Evolutionary conservation across 179 eudicot species (phyloP), one percentile per base, ranked within the genome.

Genomic region (Silene coronaria): DNA sequence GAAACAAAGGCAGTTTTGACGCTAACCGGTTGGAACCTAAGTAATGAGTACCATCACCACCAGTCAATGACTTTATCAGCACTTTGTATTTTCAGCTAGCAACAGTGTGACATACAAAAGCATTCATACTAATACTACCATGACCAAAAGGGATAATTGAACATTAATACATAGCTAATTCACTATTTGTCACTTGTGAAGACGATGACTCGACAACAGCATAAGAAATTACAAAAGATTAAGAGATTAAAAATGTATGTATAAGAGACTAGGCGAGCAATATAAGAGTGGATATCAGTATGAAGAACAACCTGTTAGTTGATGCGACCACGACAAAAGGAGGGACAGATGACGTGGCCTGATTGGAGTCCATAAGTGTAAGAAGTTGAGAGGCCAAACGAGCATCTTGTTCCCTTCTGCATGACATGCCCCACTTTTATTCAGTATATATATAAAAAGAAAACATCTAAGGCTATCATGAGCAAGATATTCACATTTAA

Each of bases 291-390:
- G 46, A 65, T 59, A 55, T 45, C 42, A 60, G 51, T 32, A 55
- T 53, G 71, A 38, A 21, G 77, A 58, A 38, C 6, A 75, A 94
- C 97, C 99, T 92, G 83, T 92, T 90, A 75, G 99, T 94, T 80
- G 99, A 92, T 83, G 96, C 99, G 65, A 95, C 95, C 71, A 95
- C 99, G 70, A 90, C 96, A 82, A 89, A 89, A 82, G 86, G 84
- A 12, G 88, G 88, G 62, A 85, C 86, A 70, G 80, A 68, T 36
- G 89, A 82, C 62, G 87, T 80, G 26, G 86, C 85, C 74, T 62
- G 80, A 75, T 81, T 88, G 60, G 93, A 84, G 79, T 94, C 99
- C 99, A 95, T 95, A 66, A 95, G 87, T 71, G 87, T 85, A 84
- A 84, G 83, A 36, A 94, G 96, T 83, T 92, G 99, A 70, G 96